A percentile compares a stretch with the other conserved stretches of the same genome.
These are phyloP conservation scores for Corylus americana DNA, from an alignment of 306 rosid genomes.

Conservation along the genomic window DNA sequence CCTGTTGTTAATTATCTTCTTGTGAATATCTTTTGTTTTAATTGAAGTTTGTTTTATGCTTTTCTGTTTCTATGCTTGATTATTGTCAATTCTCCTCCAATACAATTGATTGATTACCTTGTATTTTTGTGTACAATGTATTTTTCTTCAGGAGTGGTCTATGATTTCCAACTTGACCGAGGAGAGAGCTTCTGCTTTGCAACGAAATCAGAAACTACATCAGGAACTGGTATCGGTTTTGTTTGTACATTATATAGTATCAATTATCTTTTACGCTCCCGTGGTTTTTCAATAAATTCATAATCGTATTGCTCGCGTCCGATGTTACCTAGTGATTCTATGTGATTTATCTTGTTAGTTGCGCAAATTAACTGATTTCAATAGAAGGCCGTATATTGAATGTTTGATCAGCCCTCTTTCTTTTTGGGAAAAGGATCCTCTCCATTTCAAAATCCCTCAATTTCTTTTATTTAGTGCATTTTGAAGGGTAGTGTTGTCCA, in stretches of 20 bases:
- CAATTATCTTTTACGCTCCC: not conserved
- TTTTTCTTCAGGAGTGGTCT: constrained; percentile 40
- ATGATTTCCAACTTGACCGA: constrained; percentile 42
- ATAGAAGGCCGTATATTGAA: not conserved
- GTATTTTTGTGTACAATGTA: not conserved
- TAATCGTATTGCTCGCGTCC: not conserved
- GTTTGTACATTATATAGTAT: constrained; percentile 2
- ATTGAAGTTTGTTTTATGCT: not conserved
- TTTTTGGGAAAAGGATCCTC: too few relatives aligned
- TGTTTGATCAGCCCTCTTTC: not conserved
- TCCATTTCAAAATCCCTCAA: too few relatives aligned
- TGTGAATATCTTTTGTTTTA: not conserved
- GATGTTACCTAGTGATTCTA: not conserved
- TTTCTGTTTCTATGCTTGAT: not conserved
- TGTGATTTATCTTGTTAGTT: not conserved
- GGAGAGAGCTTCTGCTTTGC: constrained; percentile 45
- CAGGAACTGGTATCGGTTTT: constrained; percentile 44
- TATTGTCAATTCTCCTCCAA: not conserved
- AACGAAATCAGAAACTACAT: constrained; percentile 42
- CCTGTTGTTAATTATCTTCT: not conserved
- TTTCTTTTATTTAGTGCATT: too few relatives aligned
- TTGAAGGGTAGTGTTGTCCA: too few relatives aligned
- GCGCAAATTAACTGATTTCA: not conserved
- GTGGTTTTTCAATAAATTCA: not conserved
- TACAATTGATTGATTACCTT: not conserved